Evolutionary conservation across 2,329 filamentous ascomycete genomes (phyloP).

Genomic region (Beauveria sp.): DNA sequence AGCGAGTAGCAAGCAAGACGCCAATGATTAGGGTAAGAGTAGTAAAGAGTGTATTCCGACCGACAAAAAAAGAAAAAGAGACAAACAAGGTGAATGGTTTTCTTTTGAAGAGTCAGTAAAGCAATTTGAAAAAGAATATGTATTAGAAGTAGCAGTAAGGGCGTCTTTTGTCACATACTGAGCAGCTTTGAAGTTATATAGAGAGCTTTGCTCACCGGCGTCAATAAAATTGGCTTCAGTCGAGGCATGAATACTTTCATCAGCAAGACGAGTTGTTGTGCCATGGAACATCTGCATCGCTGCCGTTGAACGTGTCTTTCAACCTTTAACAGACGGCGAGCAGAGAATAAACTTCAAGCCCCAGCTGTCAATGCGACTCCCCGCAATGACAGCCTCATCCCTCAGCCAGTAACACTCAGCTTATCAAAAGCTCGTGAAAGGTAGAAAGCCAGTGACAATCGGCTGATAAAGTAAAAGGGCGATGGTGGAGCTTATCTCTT

Average conservation of each 20-base stretch:
- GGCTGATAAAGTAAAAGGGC: not conserved
- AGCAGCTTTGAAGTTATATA: not conserved
- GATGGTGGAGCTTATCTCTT: constrained; percentile 11
- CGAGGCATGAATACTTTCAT: not conserved
- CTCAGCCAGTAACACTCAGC: not conserved
- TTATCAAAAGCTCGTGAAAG: constrained; percentile 5
- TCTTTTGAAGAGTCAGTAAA: too few relatives aligned
- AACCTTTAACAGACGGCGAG: not conserved
- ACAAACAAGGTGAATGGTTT: too few relatives aligned
- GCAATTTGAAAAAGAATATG: too few relatives aligned
- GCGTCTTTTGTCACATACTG: too few relatives aligned
- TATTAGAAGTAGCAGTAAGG: too few relatives aligned
- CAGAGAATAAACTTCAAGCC: not conserved
- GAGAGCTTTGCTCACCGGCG: not conserved
- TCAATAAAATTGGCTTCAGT: not conserved
- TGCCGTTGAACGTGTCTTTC: too few relatives aligned
- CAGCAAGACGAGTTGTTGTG: not conserved
- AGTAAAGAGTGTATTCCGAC: too few relatives aligned
- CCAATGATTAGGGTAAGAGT: too few relatives aligned
- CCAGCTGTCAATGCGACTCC: not conserved
- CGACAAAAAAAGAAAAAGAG: too few relatives aligned
- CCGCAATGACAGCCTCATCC: not conserved
- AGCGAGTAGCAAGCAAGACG: not conserved
- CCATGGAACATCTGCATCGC: not conserved
- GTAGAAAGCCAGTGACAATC: not conserved